Base-by-base conservation (phyloP, 192 early-diverging fungal genomes). In the Dissophora globulifera region DNA sequence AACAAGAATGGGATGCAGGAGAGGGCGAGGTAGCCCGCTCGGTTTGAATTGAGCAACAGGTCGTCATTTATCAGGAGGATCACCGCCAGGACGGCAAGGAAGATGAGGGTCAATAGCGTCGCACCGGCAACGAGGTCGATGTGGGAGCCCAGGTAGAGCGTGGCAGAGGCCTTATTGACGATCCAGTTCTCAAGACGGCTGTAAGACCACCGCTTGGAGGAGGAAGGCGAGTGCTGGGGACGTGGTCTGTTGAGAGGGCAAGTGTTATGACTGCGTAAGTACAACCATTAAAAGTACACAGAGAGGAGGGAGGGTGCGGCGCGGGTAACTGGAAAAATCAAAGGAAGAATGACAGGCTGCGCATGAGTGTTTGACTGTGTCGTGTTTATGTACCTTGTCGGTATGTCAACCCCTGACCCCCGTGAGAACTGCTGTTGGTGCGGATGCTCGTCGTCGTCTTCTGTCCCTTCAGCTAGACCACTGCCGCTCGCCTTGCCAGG, bases 1-100 rank as follows among this genome's bases (percentile, higher is more conserved):
- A 86, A 69, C 13, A 82, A 50, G 63, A 86, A 86, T 0, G 84
- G 82, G 15, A 86, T 79, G 26, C 81, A 78, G 13, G 82, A 41
- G 3, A 86, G 58, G 0, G 62, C 70, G 16, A 86, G 45, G 47
- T 80, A 86, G 8, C 84, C 84, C 3, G 84, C 84, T 9, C 84
- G 63, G 59, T 86, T 81, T 0, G 84, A 83, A 38, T 86, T 86
- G 30, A 82, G 35, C 26, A 52, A 22, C 1, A 86, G 70, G 23
- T 83, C 78, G 11, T 43, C 72, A 22, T 82, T 57, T 16, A 67
- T 35, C 8, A 82, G 50, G 4, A 83, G 45, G 9, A 84, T 45
- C 9, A 78, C 65, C 4, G 78, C 75, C 10, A 83, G 50, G 33
- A 82, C 50, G 1, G 55, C 52, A 6, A 71, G 56, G 35, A 74